Evolutionary conservation across 768 basidiomycete species (phyloP), one percentile per base, ranked within the genome.

Genomic region (Amanita pseudoporphyria): DNA sequence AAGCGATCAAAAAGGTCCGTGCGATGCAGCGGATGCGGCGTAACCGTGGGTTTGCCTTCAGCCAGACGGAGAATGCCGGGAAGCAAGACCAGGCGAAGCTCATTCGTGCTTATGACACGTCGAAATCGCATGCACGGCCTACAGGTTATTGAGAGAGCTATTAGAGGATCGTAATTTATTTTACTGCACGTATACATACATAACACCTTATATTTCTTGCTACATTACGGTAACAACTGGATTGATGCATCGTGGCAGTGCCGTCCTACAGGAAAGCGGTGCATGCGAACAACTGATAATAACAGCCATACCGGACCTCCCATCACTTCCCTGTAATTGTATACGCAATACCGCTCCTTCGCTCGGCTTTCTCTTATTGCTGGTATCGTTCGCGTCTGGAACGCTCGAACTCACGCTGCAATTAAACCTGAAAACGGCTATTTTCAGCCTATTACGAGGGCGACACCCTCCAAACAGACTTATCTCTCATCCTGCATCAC

Each of bases 1-100:
- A 97, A 64, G 96, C 96, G 13, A 99, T 99, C 76, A 98, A 97
- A 68, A 99, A 99, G 65, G 96, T 99, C 10, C 82, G 96, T n/a
- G 96, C 96, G 0, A 89, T 93, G 2, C 96, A 99, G 62, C 82
- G 96, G 30, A 91, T 98, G 87, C 84, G 96, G 12, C 77, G 90
- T 50, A 96, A 91, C 54, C 82, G 96, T 42, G 96, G 96, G 3
- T 99, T 98, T 63, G 96, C 96, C 3, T 99, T 99, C 72, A 92
- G 87, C 64, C 94, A 97, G 66, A 96, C 93, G 2, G 94, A 97
- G 66, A 87, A 85, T 56, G 73, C 76, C 22, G 78, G 80, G 26
- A 80, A 81, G 54, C 85, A 94, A 67, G 93, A 95, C 65, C 94
- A 97, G 64, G 77, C 87, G 43, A 75, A 81, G 58, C 68, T 92